phyloP scores from a whole-genome alignment of 2,329 filamentous ascomycete species.

The Esteya vermicola region DNA sequence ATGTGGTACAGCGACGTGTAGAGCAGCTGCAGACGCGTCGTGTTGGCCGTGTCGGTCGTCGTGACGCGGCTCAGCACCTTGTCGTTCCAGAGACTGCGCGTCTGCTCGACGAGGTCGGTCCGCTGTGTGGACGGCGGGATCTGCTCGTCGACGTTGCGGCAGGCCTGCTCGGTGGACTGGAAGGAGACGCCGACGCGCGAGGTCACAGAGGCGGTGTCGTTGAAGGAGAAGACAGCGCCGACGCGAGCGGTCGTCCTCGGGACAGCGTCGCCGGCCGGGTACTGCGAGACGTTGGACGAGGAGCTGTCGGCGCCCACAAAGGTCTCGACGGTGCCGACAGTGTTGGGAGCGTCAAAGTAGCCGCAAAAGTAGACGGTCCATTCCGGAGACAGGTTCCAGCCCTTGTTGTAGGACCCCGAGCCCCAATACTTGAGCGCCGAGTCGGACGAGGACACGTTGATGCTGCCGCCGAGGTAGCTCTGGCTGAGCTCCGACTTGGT shows the following conservation, averaged over 20 bases:
- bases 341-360: slow-evolving; percentile 29
- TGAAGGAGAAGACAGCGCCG: slow-evolving; percentile 41
- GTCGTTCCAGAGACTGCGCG: slow-evolving; percentile 35
- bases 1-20: slow-evolving; percentile 59
- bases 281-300: slow-evolving; percentile 17
- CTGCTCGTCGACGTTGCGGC: slow-evolving; percentile 29
- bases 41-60: slow-evolving; percentile 36
- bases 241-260: slow-evolving; percentile 18
- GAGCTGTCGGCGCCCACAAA: slow-evolving; percentile 24
- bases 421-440: slow-evolving; percentile 37
- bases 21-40: slow-evolving; percentile 41
- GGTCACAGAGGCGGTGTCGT: slow-evolving; percentile 24
- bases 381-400: slow-evolving; percentile 49
- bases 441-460: slow-evolving; percentile 23
- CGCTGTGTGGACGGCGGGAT: slow-evolving; percentile 32
- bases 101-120: slow-evolving; percentile 29
- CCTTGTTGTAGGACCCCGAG: slow-evolving; percentile 47
- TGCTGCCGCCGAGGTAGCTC: slow-evolving; percentile 44
- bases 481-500: slow-evolving; percentile 49
- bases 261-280: slow-evolving; percentile 16
- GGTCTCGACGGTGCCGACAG: slow-evolving; percentile 2
- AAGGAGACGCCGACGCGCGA: slow-evolving; percentile 55
- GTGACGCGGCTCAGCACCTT: slow-evolving; percentile 44
- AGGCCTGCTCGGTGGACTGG: slow-evolving; percentile 48
- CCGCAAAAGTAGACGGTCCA: slow-evolving; percentile 54